Evolutionary conservation across 225 moss, liverwort and hornwort genomes (phyloP), one percentile per base, ranked within the genome.

Genomic region (Sphagnum contortum): DNA sequence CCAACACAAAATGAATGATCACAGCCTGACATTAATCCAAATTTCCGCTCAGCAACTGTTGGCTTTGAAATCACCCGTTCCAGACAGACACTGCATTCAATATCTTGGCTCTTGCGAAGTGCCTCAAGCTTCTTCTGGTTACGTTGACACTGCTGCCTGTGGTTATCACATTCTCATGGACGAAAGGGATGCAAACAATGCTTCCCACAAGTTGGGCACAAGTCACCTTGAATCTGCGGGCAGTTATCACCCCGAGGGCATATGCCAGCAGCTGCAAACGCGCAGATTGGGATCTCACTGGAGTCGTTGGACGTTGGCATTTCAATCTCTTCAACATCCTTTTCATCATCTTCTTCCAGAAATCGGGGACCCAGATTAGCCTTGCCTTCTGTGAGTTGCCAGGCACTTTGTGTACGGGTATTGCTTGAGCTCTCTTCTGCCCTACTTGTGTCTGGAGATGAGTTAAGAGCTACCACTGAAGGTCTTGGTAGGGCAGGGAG

Each of bases 11-110:
- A 95, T 2, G 92, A 84, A 77, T 95, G 95, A 81, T 95, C 92
- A 66, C 95, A 95, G 62, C 92, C 95, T 49, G 95, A 92, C 76
- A 95, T 88, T 66, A 95, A 78, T 61, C 95, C 95, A 85, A 95
- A 95, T 74, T 92, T 95, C 44, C 95, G 86, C 73, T 92, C 86
- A 45, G 95, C 86, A 55, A 76, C 79, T 45, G 86, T 77, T 53
- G 84, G 79, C 71, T 95, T 95, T 8, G 88, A 81, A 69, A 80
- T 84, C 53, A 95, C 81, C 55, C 83, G 80, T 73, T 95, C 95
- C 75, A 95, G 66, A 75, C 95, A 95, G 48, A 95, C 84, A 64
- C 86, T 80, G 75, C 95, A 95, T 74, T 95, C 95, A 57, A 92
- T 85, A 48, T 92, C 92, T 69, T 95, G 88, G 57, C 95, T 95